These are phyloP conservation scores for Anisogramma anomala DNA, from an alignment of 2,329 filamentous ascomycete genomes.

Conservation along the genomic window DNA sequence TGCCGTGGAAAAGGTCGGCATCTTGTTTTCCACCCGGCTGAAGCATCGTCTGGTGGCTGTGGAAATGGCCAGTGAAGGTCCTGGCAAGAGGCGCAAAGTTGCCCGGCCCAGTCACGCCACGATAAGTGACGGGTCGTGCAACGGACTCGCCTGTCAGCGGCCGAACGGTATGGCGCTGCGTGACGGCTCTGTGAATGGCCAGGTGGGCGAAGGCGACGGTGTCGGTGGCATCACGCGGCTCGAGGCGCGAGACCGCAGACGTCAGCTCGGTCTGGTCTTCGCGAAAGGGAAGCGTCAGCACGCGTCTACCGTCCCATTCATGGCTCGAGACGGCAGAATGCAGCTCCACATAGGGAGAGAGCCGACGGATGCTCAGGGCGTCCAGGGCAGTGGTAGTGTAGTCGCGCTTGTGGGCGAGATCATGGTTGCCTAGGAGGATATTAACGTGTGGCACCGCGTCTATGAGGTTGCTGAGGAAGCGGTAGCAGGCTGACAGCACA, in stretches of 20 bases:
- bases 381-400: slow-evolving; percentile 22
- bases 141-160: background rate
- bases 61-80: slow-evolving; percentile 25
- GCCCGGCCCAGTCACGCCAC: slow-evolving; percentile 19
- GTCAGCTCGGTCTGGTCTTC: slow-evolving; percentile 23
- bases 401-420: slow-evolving; percentile 22
- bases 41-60: slow-evolving; percentile 23
- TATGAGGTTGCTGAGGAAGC: slow-evolving; percentile 21
- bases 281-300: slow-evolving; percentile 24
- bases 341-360: slow-evolving; percentile 15
- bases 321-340: background rate
- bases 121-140: slow-evolving; percentile 17
- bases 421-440: slow-evolving; percentile 24
- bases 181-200: slow-evolving; percentile 23
- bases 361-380: slow-evolving; percentile 13
- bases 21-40: slow-evolving; percentile 10
- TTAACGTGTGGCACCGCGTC: slow-evolving; percentile 21
- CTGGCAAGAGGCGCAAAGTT: slow-evolving; percentile 21
- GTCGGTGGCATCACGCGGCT: slow-evolving; percentile 15
- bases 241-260: slow-evolving; percentile 17
- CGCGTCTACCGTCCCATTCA: slow-evolving; percentile 12
- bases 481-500: slow-evolving; percentile 22
- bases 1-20: slow-evolving; percentile 16
- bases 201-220: slow-evolving; percentile 24
- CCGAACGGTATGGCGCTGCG: slow-evolving; percentile 19